Evolutionary conservation across 768 basidiomycete species (phyloP), one percentile per base, ranked within the genome.

Genomic region (Nidularia sp.): DNA sequence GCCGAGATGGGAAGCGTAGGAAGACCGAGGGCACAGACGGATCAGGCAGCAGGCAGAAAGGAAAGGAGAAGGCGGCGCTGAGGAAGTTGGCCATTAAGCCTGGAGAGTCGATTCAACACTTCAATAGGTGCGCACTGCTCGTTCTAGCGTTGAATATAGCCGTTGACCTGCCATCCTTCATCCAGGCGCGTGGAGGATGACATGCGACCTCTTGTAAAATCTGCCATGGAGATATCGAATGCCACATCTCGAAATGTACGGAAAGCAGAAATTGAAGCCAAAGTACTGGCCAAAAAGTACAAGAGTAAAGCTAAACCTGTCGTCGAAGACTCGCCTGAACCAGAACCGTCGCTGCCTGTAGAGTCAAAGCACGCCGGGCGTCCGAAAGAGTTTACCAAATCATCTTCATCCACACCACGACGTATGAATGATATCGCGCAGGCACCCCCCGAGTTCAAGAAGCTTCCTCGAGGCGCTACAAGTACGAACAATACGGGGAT

Each of bases 21-120:
- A 74, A 69, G 60, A 60, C 49, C 18, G 64, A 62, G 18, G 59
- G 54, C 0, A 57, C 55, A 5, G 61, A 52, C 9, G 55, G 48
- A 32, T 57, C 42, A 36, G 56, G 57, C 41, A 54, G 53, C 48
- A 48, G 55, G 42, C 25, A 46, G 47, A 62, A 57, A 53, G 46
- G 58, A 47, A 55, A 49, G 49, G 58, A 52, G 47, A 62, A 63
- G 56, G 62, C 50, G 47, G 62, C 62, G 56, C 62, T 64, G 36
- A 52, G 66, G 34, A 55, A 62, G 53, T 61, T 85, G 39, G 70
- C 60, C 45, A 89, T 88, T 31, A 72, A 77, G 52, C 80, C 81
- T 0, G 82, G 85, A 43, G 90, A 92, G 65, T 84, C 87, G 0
- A 75, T 91, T 49, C 75, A 79, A 50, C 85, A 89, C 69, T 92